These are phyloP conservation scores for Uronychia setigera DNA, from an alignment of 73 alveolate genomes.

Conservation along the genomic window DNA sequence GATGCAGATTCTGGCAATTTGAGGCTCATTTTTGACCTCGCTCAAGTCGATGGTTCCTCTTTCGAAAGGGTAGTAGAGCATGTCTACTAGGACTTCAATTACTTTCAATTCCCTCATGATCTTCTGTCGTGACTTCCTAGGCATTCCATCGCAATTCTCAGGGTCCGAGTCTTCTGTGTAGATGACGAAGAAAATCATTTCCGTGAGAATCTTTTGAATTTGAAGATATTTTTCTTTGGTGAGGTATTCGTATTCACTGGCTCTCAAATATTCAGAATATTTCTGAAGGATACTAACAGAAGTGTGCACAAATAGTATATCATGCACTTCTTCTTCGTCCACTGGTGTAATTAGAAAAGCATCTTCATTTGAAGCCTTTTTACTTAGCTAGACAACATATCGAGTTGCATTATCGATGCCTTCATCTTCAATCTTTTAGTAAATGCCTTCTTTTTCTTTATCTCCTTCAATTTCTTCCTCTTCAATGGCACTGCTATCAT, in stretches of 20 bases:
- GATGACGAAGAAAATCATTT: conserved; percentile 18
- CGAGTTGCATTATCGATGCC: conserved; percentile 5
- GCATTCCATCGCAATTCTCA: conserved; percentile 18
- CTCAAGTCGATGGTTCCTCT: background rate
- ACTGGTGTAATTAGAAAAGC: conserved; percentile 48
- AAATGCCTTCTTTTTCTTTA: conserved; percentile 8
- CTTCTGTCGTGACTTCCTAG: conserved; percentile 17
- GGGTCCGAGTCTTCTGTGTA: conserved; percentile 41
- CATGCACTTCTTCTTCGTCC: conserved; percentile 35
- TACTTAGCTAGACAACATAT: conserved; percentile 38
- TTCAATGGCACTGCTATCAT: background rate
- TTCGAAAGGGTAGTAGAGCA: conserved; percentile 26
- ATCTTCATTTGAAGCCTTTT: conserved; percentile 57
- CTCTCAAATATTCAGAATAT: conserved; percentile 9
- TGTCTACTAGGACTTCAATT: conserved; percentile 26
- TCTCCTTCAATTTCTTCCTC: background rate
- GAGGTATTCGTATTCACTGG: background rate
- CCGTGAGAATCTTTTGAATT: conserved; percentile 10
- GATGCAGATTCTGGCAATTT: conserved; percentile 6
- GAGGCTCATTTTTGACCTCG: background rate
- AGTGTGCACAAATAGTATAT: conserved; percentile 62
- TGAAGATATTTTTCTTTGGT: conserved; percentile 12
- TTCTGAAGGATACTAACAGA: conserved; percentile 24
- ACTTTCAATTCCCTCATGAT: conserved; percentile 32
- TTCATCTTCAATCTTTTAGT: background rate